Conservation (phyloP, 2,329 filamentous ascomycete genomes). For the Sclerotinia spermophila region DNA sequence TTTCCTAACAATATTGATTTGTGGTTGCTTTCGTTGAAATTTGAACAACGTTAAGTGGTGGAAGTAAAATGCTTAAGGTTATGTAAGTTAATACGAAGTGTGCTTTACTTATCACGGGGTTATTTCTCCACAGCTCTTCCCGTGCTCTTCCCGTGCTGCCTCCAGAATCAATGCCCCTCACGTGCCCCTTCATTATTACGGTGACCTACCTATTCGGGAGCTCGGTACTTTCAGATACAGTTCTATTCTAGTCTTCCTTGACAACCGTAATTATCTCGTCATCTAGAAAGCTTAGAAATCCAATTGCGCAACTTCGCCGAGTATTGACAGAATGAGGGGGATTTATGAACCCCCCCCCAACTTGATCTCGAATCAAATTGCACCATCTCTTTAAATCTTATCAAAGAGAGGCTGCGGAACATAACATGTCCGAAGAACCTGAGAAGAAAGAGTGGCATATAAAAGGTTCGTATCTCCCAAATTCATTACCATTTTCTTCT, state of each 20-base stretch:
- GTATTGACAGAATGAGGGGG: constrained; percentile 17
- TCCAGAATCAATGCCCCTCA: neutral
- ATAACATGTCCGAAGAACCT: constrained; percentile 18
- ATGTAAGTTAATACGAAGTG: neutral
- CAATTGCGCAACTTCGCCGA: constrained; percentile 7
- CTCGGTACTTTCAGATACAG: neutral
- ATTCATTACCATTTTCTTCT: neutral
- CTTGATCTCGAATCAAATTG: constrained; percentile 12
- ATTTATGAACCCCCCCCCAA: neutral
- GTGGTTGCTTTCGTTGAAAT: constrained; percentile 4
- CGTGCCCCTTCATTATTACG: neutral
- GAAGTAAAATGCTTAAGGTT: neutral
- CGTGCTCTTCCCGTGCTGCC: no score
- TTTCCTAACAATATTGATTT: neutral
- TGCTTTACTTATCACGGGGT: neutral
- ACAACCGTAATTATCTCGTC: neutral
- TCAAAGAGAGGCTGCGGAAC: constrained; percentile 3
- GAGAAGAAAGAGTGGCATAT: constrained; percentile 18
- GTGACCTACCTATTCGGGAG: neutral
- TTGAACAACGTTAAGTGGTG: neutral
- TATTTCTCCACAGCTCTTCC: neutral
- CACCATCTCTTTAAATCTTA: neutral
- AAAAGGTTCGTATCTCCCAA: constrained; percentile 14
- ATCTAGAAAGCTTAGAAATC: constrained; percentile 19
- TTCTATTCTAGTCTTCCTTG: neutral